Evolutionary conservation across 139 green algal species (phyloP).

Genomic region (Haematococcus lacustris): DNA sequence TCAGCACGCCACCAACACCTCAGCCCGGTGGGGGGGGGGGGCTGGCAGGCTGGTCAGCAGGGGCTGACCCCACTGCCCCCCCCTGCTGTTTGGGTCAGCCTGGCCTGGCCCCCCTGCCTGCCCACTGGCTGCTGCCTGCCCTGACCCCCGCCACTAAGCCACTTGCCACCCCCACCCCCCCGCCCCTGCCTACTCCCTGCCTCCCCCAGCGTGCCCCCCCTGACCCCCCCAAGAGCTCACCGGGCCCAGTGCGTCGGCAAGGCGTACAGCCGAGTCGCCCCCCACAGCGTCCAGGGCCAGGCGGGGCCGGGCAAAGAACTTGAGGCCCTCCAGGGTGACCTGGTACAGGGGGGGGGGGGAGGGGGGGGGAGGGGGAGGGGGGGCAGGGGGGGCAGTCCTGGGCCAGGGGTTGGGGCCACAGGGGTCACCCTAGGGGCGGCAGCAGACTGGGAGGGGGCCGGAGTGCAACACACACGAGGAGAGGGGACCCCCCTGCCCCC

Average conservation of each 20-base stretch:
- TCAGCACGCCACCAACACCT: no score
- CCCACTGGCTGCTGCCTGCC: no score
- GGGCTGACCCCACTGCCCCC: no score
- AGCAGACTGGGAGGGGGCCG: background rate
- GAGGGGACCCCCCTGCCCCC: background rate
- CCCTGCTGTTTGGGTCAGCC: no score
- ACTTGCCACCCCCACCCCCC: no score
- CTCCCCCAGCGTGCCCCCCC: no score
- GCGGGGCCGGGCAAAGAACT: slow-evolving; percentile 75
- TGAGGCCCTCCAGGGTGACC: slow-evolving; percentile 58
- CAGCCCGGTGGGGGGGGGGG: no score
- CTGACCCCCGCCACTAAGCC: no score
- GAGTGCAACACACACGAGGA: background rate
- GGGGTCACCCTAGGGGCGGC: background rate
- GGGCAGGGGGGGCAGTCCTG: background rate
- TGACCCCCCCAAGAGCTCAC: no score
- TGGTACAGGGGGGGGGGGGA: slow-evolving; percentile 5
- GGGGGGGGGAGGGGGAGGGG: background rate
- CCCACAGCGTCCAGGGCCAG: slow-evolving; percentile 80
- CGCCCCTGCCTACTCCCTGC: no score
- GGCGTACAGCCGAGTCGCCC: slow-evolving; percentile 48
- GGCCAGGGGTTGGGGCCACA: background rate
- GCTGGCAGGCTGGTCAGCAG: no score
- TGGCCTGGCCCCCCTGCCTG: no score
- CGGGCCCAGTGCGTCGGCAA: slow-evolving; percentile 59